Evolutionary conservation across 1,284 basidiomycete species (phyloP).

Genomic region (Rhodotorula sp.): DNA sequence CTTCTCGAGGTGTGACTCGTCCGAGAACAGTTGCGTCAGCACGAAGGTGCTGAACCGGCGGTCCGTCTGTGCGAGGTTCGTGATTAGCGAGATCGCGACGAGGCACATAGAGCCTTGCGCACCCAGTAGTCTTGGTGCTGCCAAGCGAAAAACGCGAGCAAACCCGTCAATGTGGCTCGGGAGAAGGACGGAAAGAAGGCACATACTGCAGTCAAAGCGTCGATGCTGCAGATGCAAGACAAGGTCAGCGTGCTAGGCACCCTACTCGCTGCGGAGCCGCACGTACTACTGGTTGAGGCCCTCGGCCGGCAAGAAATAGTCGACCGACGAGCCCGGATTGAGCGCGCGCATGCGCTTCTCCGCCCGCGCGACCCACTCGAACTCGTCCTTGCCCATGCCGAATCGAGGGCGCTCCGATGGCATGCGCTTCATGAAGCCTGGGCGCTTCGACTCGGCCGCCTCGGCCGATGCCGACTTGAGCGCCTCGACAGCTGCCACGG

Average conservation of each 20-base stretch:
- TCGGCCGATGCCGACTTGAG: background rate
- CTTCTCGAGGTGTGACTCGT: slow-evolving; percentile 25
- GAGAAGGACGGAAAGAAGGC: too few relatives aligned
- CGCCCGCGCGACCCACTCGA: slow-evolving; percentile 32
- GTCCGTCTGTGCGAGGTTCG: slow-evolving; percentile 16
- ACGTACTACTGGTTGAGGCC: slow-evolving; percentile 23
- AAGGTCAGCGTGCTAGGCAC: background rate
- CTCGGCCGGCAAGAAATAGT: slow-evolving; percentile 34
- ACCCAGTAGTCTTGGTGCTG: slow-evolving; percentile 33
- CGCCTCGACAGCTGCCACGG: background rate
- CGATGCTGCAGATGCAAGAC: slow-evolving; percentile 7
- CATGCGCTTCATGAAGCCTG: slow-evolving; percentile 29
- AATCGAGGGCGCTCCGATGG: slow-evolving; percentile 31
- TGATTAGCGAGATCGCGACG: background rate
- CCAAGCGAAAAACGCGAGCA: too few relatives aligned
- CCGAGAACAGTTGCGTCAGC: slow-evolving; percentile 32
- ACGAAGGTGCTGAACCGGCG: slow-evolving; percentile 30
- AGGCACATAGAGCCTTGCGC: background rate
- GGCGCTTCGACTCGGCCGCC: background rate
- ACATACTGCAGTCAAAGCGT: slow-evolving; percentile 17
- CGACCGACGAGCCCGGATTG: slow-evolving; percentile 28
- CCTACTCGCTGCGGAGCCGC: background rate
- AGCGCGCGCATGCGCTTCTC: slow-evolving; percentile 37
- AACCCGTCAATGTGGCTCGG: too few relatives aligned
- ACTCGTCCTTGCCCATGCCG: slow-evolving; percentile 19